Percentiles rank a stretch among this genome's conserved stretches.
Conservation (phyloP, 2,329 filamentous ascomycete genomes). For the Exophiala aquamarina region DNA sequence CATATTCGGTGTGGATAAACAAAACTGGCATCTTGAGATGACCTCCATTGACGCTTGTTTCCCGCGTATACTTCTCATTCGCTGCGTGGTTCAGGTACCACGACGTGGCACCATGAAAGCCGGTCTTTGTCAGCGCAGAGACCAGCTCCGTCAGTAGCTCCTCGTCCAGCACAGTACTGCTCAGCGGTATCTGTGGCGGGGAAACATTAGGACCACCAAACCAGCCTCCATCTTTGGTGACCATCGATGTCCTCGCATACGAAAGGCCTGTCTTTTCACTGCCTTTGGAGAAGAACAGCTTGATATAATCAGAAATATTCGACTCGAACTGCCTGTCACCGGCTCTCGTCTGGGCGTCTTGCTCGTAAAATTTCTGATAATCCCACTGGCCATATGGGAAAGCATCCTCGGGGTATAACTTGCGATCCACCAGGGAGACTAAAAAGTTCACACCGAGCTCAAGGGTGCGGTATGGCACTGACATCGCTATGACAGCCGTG, state of each 20-base stretch:
- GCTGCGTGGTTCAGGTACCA: constrained; percentile 46
- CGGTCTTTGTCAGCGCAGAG: constrained; percentile 38
- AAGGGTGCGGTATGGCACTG: constrained; percentile 43
- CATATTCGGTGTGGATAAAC: constrained; percentile 11
- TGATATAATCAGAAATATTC: background rate
- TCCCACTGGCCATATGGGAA: constrained; percentile 26
- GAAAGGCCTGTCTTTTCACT: background rate
- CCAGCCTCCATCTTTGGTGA: constrained; percentile 29
- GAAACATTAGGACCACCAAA: constrained; percentile 1
- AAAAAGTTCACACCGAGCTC: constrained; percentile 41
- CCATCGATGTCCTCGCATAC: background rate
- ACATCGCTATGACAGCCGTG: constrained; percentile 16
- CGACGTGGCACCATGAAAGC: constrained; percentile 38
- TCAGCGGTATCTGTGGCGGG: constrained; percentile 1
- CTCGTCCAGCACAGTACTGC: constrained; percentile 6
- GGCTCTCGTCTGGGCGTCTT: background rate
- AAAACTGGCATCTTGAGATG: constrained; percentile 6
- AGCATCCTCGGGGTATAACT: constrained; percentile 45
- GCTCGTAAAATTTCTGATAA: constrained; percentile 10
- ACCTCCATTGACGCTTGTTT: constrained; percentile 35
- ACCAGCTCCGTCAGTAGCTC: background rate
- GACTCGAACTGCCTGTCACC: constrained; percentile 3
- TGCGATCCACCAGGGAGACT: constrained; percentile 39
- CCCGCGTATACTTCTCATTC: constrained; percentile 41
- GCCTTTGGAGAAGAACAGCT: constrained; percentile 1